Conservation (phyloP, 2,329 filamentous ascomycete genomes). For the Lithohypha guttulata region DNA sequence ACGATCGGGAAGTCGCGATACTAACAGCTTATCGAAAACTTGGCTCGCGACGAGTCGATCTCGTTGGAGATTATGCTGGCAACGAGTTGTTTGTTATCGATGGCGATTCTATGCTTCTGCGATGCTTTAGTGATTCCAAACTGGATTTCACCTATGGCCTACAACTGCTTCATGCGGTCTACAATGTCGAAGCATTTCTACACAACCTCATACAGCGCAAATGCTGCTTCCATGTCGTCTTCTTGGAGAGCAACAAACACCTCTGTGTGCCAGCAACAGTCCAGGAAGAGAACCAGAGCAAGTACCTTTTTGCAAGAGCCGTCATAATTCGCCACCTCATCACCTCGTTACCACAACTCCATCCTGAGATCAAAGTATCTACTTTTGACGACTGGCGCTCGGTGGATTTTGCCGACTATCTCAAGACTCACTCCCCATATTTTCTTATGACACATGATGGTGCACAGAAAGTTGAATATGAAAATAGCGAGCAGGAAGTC, state of each 20-base stretch:
- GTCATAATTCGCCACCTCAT: conserved; percentile 55
- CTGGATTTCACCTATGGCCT: conserved; percentile 56
- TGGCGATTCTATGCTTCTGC: conserved; percentile 58
- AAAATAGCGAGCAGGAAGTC: conserved; percentile 12
- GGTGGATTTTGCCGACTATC: conserved; percentile 44
- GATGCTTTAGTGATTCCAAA: conserved; percentile 50
- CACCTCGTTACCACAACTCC: conserved; percentile 30
- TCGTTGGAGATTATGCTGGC: conserved; percentile 58
- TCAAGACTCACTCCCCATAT: conserved; percentile 45
- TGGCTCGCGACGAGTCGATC: neutral
- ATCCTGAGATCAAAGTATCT: conserved; percentile 35
- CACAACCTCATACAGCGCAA: conserved; percentile 49
- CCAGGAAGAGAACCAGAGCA: conserved; percentile 29
- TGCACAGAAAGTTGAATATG: conserved; percentile 19
- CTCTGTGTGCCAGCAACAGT: conserved; percentile 45
- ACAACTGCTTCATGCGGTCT: conserved; percentile 60
- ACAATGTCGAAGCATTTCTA: conserved; percentile 57
- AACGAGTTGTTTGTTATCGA: conserved; percentile 63
- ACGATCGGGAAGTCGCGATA: too few relatives aligned
- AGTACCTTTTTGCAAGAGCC: conserved; percentile 52
- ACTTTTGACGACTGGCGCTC: conserved; percentile 40
- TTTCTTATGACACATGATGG: conserved; percentile 63
- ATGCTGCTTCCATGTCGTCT: conserved; percentile 61
- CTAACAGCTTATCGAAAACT: neutral
- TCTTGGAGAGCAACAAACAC: conserved; percentile 46